phyloP scores from a whole-genome alignment of 306 rosid genomes.

The Rubus idaeus region DNA sequence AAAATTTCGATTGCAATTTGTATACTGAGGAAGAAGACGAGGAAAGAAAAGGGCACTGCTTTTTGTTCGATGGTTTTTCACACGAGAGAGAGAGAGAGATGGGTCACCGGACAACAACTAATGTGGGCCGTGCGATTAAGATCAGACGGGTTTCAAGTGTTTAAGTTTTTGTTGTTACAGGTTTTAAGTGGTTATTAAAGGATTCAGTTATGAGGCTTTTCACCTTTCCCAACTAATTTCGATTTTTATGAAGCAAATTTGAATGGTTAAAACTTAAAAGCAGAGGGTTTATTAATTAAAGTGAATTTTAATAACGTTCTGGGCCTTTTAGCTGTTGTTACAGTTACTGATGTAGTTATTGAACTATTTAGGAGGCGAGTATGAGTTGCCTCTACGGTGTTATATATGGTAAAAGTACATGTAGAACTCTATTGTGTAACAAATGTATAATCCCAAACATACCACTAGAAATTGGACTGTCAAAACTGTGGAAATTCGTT shows the following conservation, averaged over 20 bases:
- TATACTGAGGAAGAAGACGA: slow-evolving; percentile 5
- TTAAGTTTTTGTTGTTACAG: not conserved
- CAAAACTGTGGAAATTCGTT: not conserved
- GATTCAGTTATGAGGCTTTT: not conserved
- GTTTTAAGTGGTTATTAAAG: not conserved
- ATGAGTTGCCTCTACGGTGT: not conserved
- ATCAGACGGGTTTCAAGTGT: slow-evolving; percentile 25
- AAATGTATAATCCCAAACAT: no score
- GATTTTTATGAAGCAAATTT: not conserved
- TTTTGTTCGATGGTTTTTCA: slow-evolving; percentile 18
- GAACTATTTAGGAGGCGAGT: not conserved
- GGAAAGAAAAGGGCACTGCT: slow-evolving; percentile 23
- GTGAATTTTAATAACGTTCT: no score
- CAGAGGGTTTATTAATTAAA: not conserved
- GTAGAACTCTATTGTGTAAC: not conserved
- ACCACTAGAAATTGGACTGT: not conserved
- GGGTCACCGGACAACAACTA: slow-evolving; percentile 6
- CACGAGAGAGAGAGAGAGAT: not conserved
- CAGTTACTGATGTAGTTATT: no score
- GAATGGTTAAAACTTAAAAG: not conserved
- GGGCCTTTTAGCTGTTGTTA: not conserved
- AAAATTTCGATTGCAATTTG: slow-evolving; percentile 16
- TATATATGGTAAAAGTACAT: not conserved
- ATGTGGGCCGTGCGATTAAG: slow-evolving; percentile 21
- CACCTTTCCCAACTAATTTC: not conserved